Evolutionary conservation across 352 stramenopile species (phyloP), one percentile per base, ranked within the genome.

Genomic region (Pythium myriotylum): DNA sequence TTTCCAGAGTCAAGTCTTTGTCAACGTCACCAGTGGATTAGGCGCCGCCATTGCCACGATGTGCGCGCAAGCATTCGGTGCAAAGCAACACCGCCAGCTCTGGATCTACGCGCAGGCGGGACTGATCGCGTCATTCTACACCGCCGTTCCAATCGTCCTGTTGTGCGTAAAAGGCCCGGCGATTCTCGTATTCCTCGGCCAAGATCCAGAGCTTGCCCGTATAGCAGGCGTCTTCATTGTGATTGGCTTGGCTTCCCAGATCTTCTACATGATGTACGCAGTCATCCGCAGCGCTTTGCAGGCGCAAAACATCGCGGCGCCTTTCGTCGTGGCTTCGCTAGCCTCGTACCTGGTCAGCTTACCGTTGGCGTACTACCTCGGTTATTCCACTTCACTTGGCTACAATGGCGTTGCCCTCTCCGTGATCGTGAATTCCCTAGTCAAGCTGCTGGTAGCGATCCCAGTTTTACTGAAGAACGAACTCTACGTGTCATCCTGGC

Each of bases 231-330:
- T 72, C 12, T 35, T 88, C 37, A 70, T 88, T 27, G 20, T 74
- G 3, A 61, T 79, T 49, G 75, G 61, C 35, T 19, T 77, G 41
- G 54, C 73, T 3, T 60, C 75, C 16, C 45, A 84, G 19, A 72
- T 73, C 2, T 79, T 83, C 13, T 72, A 62, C 20, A 76, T 89
- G 59, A 54, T 79, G 46, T 88, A 79, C 63, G 67, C 73, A 0
- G 64, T 87, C n/a, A 56, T 80, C 23, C 79, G 79, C 12, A 84
- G 79, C 59, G 71, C 73, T 3, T 53, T 91, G 7, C 77, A 89
- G 58, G 75, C 79, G 3, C 81, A 91, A 54, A 84, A 88, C 59
- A 82, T 89, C n/a, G 76, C 85, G 4, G 57, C 73, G 20, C 79
- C 81, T 7, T 84, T 88, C 22, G 69, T 82, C 3, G 4, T 73